These are phyloP conservation scores for Aspergillus mulundensis DNA, from an alignment of 495 filamentous ascomycete genomes.

Conservation along the genomic window DNA sequence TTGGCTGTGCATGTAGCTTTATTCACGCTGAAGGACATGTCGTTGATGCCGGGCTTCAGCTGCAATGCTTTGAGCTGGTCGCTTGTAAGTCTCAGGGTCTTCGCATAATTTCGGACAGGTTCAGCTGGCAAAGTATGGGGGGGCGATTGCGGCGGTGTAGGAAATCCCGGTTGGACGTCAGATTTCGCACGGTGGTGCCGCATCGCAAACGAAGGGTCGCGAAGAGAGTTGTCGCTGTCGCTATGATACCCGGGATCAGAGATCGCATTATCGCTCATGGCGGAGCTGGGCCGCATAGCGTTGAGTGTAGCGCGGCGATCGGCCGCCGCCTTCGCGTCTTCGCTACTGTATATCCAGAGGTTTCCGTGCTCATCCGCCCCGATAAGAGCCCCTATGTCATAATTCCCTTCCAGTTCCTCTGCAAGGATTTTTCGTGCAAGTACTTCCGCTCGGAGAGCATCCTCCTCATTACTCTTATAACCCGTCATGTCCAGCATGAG, in stretches of 20 bases:
- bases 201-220: slow-evolving; percentile 28
- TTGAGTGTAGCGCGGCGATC: slow-evolving; percentile 49
- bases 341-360: slow-evolving; percentile 97
- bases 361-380: slow-evolving; percentile 94
- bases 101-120: slow-evolving; percentile 82
- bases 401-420: slow-evolving; percentile 89
- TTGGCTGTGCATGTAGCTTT: slow-evolving; percentile 82
- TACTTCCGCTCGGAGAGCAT: slow-evolving; percentile 84
- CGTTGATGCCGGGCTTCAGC: slow-evolving; percentile 78
- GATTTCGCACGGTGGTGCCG: slow-evolving; percentile 59
- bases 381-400: slow-evolving; percentile 94
- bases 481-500: slow-evolving; percentile 98
- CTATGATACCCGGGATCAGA: slow-evolving; percentile 95
- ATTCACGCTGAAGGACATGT: slow-evolving; percentile 95
- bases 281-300: slow-evolving; percentile 48
- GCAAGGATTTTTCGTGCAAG: slow-evolving; percentile 93
- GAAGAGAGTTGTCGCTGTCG: slow-evolving; percentile 56
- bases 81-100: slow-evolving; percentile 93
- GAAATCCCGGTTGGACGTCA: slow-evolving; percentile 63
- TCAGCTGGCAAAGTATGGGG: slow-evolving; percentile 55
- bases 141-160: slow-evolving; percentile 77
- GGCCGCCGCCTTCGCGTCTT: slow-evolving; percentile 85
- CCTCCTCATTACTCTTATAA: slow-evolving; percentile 89
- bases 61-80: slow-evolving; percentile 88
- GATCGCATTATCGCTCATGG: slow-evolving; percentile 70